Evolutionary conservation across 2,329 filamentous ascomycete species (phyloP).

Genomic region (Diaporthe sp.): DNA sequence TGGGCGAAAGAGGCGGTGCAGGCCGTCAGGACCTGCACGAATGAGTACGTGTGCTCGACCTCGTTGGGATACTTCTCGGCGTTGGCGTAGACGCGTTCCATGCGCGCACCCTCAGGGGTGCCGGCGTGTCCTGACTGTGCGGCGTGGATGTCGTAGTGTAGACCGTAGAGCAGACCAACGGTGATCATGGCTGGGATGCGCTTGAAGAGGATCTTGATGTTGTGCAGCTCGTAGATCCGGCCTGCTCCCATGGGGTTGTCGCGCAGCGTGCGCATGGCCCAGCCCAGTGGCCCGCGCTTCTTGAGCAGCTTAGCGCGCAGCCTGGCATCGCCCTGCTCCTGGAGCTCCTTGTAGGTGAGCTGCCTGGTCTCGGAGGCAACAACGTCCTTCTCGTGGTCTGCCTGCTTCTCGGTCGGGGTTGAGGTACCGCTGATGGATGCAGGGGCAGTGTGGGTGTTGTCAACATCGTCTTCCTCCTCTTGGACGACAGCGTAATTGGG

Average conservation of each 20-base stretch:
- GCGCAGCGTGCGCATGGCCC: constrained; percentile 83
- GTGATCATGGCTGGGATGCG: constrained; percentile 77
- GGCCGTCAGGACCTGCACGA: constrained; percentile 73
- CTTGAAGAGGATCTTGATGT: constrained; percentile 71
- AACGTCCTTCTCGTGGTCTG: constrained; percentile 55
- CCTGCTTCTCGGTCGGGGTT: constrained; percentile 40
- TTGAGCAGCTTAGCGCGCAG: constrained; percentile 73
- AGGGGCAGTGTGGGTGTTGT: constrained; percentile 38
- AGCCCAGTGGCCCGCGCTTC: constrained; percentile 76
- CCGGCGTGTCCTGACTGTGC: constrained; percentile 77
- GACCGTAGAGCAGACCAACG: constrained; percentile 74
- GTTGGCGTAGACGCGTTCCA: constrained; percentile 73
- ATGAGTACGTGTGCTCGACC: constrained; percentile 76
- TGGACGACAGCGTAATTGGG: constrained; percentile 84
- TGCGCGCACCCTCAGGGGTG: constrained; percentile 78
- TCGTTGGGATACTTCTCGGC: constrained; percentile 76
- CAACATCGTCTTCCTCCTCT: constrained; percentile 61
- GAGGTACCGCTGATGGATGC: constrained; percentile 33
- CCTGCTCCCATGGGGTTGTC: constrained; percentile 79
- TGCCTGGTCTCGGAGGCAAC: constrained; percentile 60
- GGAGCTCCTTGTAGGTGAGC: constrained; percentile 70
- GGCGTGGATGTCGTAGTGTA: constrained; percentile 85
- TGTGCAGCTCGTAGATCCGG: constrained; percentile 78
- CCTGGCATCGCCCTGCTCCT: constrained; percentile 64
- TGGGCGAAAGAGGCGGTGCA: constrained; percentile 80